Base-by-base conservation (phyloP, 106 monocot species). In the Iris macrosiphon region DNA sequence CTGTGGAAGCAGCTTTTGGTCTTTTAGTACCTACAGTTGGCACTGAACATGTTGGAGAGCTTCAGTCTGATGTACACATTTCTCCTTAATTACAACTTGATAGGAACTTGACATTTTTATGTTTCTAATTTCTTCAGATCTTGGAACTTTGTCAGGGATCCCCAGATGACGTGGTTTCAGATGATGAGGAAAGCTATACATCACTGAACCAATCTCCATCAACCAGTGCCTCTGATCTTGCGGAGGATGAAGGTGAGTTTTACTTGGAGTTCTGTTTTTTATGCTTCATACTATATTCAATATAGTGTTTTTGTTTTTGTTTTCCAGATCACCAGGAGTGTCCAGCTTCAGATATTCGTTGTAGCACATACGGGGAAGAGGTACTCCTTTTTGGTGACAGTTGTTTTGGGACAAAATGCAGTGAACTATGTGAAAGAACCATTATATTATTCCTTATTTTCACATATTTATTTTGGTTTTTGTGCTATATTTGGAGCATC, bases 171-270 rank as follows among this genome's bases (percentile, higher is more conserved):
- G 39, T 56, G 57, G 45, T 59, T 45, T 72, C 75, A 54, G 72
- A 81, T 43, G 71, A 75, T 26, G 71, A 67, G 57, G 67, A 54
- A 52, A 59, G 62, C 62, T 67, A 52, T 53, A 39, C 39, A 6
- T 68, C 71, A 26, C 21, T 23, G 9, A 63, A 66, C 19, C 7
- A 17, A 54, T 57, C 57, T 50, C 52, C 57, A 29, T 67, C 72
- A 49, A 66, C 50, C 60, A 26, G 59, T 15, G 56, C 54, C 50
- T 62, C 70, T 47, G 74, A 84, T 69, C 45, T 41, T 55, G 37
- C 50, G 30, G 73, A 69, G 12, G 47, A 55, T 62, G 60, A 65
- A 60, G 67, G 66, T 74, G 15, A 25, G 17, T 42, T 59, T 57
- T 45, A 20, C 13, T 49, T 20, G 3, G 13, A 27, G 34, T 18